Conservation (phyloP, 805 yeast genomes). For the Metschnikowia aberdeeniae region DNA sequence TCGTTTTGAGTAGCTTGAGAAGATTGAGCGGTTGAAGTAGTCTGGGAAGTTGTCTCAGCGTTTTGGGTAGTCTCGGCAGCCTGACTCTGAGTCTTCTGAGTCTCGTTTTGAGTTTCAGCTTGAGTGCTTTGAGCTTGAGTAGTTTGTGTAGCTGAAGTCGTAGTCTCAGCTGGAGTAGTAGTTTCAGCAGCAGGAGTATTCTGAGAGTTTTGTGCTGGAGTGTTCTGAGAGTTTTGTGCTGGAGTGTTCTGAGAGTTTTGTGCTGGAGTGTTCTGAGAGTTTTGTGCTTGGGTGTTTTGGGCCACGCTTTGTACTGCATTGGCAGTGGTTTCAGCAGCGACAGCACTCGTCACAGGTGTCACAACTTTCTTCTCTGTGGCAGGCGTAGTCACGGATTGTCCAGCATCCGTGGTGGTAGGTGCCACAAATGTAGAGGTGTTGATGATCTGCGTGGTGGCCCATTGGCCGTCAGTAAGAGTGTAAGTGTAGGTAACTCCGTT, state of each 20-base stretch:
- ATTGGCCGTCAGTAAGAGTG: slow-evolving; percentile 34
- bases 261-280: not conserved
- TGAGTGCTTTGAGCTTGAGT: not conserved
- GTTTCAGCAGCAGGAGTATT: not conserved
- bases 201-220: not conserved
- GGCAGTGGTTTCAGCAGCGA: slow-evolving; percentile 21
- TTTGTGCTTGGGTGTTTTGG: not conserved
- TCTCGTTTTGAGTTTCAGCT: no score
- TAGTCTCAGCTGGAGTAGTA: not conserved
- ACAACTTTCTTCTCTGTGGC: not conserved
- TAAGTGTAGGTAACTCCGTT: slow-evolving; percentile 49
- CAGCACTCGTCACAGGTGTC: not conserved
- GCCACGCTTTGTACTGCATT: slow-evolving; percentile 8
- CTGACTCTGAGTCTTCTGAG: no score
- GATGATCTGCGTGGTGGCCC: slow-evolving; percentile 33
- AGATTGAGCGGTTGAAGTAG: not conserved
- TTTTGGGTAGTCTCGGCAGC: not conserved
- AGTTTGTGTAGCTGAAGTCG: not conserved
- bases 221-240: not conserved
- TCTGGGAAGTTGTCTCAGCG: not conserved
- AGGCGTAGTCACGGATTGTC: slow-evolving; percentile 7
- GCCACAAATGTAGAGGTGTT: slow-evolving; percentile 24
- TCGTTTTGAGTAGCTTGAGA: not conserved
- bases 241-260: not conserved
- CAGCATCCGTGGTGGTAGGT: slow-evolving; percentile 7